Evolutionary conservation across 352 stramenopile genomes (phyloP).

Genomic region (Pythium dissimile): DNA sequence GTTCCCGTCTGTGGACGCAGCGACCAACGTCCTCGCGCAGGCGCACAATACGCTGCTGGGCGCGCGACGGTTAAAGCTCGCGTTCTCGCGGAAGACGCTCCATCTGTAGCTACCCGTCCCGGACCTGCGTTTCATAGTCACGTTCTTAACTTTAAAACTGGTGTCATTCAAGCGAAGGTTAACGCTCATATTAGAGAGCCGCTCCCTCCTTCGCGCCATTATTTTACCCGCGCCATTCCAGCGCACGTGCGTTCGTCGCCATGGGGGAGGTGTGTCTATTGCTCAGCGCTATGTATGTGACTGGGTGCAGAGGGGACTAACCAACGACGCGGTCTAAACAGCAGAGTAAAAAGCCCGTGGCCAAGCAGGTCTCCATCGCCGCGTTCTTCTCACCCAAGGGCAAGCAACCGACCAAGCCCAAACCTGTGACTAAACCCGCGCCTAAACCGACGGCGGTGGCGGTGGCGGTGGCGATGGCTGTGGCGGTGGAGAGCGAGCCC

Average conservation of each 20-base stretch:
- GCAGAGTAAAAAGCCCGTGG: conserved; percentile 27
- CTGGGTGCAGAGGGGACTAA: not conserved
- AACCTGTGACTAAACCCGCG: not conserved
- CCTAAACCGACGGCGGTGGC: not conserved
- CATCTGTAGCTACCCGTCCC: conserved; percentile 23
- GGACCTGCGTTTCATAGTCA: not conserved
- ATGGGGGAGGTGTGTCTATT: conserved; percentile 22
- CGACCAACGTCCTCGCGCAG: conserved; percentile 49
- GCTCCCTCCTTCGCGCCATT: conserved; percentile 18
- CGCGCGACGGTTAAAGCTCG: conserved; percentile 43
- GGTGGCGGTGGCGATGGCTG: not conserved
- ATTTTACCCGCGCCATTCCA: conserved; percentile 15
- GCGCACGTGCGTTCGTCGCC: too few species aligned
- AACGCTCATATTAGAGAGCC: conserved; percentile 11
- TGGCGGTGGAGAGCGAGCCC: not conserved
- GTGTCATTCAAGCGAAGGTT: not conserved
- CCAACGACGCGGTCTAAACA: not conserved
- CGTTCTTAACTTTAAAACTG: not conserved
- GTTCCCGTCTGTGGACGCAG: conserved; percentile 44
- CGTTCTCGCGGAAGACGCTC: conserved; percentile 54
- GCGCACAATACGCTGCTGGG: conserved; percentile 44
- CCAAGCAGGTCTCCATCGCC: conserved; percentile 76
- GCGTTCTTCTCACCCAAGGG: conserved; percentile 71
- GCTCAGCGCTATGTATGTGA: not conserved
- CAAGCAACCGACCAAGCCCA: not conserved